phyloP scores from a whole-genome alignment of 1,284 basidiomycete genomes.

The Ceratobasidium sp. region DNA sequence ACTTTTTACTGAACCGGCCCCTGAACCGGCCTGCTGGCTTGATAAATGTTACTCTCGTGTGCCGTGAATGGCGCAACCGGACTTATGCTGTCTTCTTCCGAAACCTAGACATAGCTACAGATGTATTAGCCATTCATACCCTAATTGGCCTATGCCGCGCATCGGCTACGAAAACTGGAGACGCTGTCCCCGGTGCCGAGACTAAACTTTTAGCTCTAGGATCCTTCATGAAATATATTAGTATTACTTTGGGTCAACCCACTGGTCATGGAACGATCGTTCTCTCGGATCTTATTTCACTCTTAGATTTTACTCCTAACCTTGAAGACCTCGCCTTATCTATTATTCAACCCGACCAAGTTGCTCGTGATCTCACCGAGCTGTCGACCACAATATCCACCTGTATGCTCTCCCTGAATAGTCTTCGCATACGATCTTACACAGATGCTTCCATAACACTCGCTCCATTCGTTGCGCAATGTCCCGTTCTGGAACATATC shows the following conservation, averaged over 20 bases:
- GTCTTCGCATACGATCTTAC: slow-evolving; percentile 24
- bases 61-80: slow-evolving; percentile 26
- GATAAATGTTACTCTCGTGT: slow-evolving; percentile 20
- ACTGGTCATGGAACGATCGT: slow-evolving; percentile 19
- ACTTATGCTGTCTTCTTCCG: not conserved
- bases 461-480: not conserved
- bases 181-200: not conserved
- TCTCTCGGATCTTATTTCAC: slow-evolving; percentile 3
- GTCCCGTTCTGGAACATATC: slow-evolving; percentile 18
- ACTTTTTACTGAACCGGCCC: not conserved
- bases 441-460: not conserved
- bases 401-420: not conserved
- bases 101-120: slow-evolving; percentile 20
- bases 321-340: slow-evolving; percentile 26
- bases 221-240: slow-evolving; percentile 23
- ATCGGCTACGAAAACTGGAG: not conserved
- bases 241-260: slow-evolving; percentile 18
- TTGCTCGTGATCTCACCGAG: slow-evolving; percentile 4
- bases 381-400: not conserved
- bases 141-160: slow-evolving; percentile 5
- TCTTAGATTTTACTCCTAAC: not conserved
- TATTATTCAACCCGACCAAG: slow-evolving; percentile 23
- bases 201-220: not conserved
- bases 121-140: not conserved
- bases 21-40: not conserved